Evolutionary conservation across 768 basidiomycete species (phyloP), one percentile per base, ranked within the genome.

Genomic region (Plicaturopsis crispa): DNA sequence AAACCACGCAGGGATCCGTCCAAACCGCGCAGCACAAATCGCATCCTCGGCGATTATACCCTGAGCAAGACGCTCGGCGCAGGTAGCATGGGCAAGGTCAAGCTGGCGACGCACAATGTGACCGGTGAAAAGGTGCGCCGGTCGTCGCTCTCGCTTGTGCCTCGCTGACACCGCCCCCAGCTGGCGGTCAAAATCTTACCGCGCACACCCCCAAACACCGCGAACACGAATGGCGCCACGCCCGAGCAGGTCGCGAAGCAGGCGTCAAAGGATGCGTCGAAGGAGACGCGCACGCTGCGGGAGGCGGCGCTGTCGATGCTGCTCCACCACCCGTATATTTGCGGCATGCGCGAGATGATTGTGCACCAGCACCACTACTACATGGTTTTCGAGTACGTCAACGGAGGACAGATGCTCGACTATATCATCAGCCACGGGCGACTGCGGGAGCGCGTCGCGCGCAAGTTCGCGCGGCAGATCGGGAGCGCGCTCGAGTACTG

Each of bases 171-270:
- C 10, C 8, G 26, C 26, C 10, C 12, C 24, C 48, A 97, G 92
- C 82, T 96, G 42, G 94, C 94, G n/a, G 87, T 98, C 65, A 98
- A 98, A 71, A 98, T 99, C 51, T 79, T 99, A 18, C 96, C 96
- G 17, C 80, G 96, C 18, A 80, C 80, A 17, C 68, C 78, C 45
- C 83, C 85, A 10, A 67, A 71, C 21, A 57, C 65, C 3, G 62
- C 80, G 22, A 69, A 72, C 35, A 70, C 70, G 36, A 50, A 63
- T 19, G 55, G 43, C 42, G 70, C 65, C 43, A 67, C 65, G 39
- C 66, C 66, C 32, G 78, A 79, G 32, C 73, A 77, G 14, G 63
- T 69, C 6, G 80, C 83, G 38, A 89, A 89, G 52, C 86, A 89
- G 48, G 85, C 85, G 17, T 70, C 72, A 48, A 69, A 93, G 61